Base-by-base conservation (phyloP, 495 filamentous ascomycete genomes). In the Melanomma pulvis-pyrius region DNA sequence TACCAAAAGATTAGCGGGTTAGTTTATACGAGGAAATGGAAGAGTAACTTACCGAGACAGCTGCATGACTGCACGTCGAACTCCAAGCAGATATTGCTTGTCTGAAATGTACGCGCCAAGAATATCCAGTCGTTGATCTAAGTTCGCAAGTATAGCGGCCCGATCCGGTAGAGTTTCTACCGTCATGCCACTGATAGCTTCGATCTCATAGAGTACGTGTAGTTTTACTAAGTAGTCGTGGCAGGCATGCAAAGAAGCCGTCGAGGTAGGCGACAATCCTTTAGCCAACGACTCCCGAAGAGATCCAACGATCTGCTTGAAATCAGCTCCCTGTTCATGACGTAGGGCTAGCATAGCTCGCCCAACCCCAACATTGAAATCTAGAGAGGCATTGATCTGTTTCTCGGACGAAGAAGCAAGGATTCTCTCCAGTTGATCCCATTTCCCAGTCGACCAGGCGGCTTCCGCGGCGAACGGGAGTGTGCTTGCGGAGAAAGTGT, bases 41-140 rank as follows among this genome's bases (percentile, higher is more conserved):
- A n/a, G 15, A 7, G 7, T 13, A 69, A 74, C 82, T 62, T 80
- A 88, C 87, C 77, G 75, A 67, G 84, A 84, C 64, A 92, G 69
- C 65, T 91, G 84, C 92, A 97, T 97, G 1, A 87, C 85, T 32
- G 92, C 93, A 62, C 93, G 83, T 56, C 92, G 83, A 22, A 98
- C 81, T 1, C 92, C 89, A n/a, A 99, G 83, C 26, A 99, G 77
- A 71, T 96, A 96, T 75, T 98, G 93, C 75, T 98, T 97, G 73
- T 98, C 91, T 46, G 88, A 84, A 26, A 90, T 84, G 71, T 92
- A 96, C 3, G 92, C 88, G 1, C 94, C 94, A 11, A 99, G 76
- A 11, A 93, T 83, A 72, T 93, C 89, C 51, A 98, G 78, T 9
- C 96, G 89, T 41, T 88, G 84, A 69, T 88, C 83, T 15, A 97